Percentiles rank a stretch among this genome's conserved stretches.
Evolutionary conservation across 179 eudicot genomes (phyloP).

Genomic region (Camellia oleifera): DNA sequence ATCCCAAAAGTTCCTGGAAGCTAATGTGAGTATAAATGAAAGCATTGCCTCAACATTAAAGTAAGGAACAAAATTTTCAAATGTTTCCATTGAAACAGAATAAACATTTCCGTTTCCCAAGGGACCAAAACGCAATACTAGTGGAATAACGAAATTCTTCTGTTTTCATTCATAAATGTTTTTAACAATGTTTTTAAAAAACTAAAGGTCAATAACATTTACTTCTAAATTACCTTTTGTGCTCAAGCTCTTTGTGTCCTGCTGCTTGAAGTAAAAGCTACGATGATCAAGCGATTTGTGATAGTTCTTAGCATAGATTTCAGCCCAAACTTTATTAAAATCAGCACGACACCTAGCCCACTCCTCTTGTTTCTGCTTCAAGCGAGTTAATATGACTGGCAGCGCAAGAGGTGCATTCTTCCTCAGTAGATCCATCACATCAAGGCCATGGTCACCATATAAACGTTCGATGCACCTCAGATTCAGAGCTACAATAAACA

Average conservation of each 20-base stretch:
- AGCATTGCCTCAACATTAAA: too few species aligned
- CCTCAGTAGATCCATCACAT: constrained; percentile 69
- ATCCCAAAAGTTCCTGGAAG: too few species aligned
- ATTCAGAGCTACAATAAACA: constrained; percentile 53
- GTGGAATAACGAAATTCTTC: too few species aligned
- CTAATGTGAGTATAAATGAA: too few species aligned
- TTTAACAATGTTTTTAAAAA: too few species aligned
- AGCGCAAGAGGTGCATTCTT: constrained; percentile 70
- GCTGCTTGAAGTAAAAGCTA: constrained; percentile 97
- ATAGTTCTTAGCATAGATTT: constrained; percentile 79
- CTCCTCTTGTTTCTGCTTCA: constrained; percentile 91
- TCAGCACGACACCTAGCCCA: constrained; percentile 87
- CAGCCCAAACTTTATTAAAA: constrained; percentile 87
- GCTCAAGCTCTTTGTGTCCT: constrained; percentile 85
- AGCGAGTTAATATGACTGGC: constrained; percentile 80
- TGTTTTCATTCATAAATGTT: too few species aligned
- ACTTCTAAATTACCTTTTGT: constrained; percentile 55
- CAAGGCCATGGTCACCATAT: constrained; percentile 84
- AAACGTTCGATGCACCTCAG: constrained; percentile 82
- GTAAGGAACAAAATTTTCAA: too few species aligned
- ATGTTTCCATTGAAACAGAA: too few species aligned
- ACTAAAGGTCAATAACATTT: too few species aligned
- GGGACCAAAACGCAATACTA: too few species aligned
- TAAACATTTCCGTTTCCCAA: too few species aligned
- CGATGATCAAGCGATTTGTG: constrained; percentile 91